phyloP scores from a whole-genome alignment of 371 early-diverging fungal species.

The Actinomucor elegans region DNA sequence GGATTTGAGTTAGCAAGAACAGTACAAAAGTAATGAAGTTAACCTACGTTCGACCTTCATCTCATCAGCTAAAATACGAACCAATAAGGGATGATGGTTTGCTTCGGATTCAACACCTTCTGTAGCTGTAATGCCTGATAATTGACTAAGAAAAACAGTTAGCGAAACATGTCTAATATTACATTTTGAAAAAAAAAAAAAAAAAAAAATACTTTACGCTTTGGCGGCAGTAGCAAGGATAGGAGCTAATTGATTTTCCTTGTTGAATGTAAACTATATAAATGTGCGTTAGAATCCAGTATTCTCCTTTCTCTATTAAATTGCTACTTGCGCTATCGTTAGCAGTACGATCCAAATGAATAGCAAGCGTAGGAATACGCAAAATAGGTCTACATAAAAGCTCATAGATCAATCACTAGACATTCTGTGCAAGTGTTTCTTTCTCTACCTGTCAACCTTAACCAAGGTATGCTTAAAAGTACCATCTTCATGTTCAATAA shows the following conservation, averaged over 20 bases:
- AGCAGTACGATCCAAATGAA: constrained; percentile 90
- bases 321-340: constrained; percentile 54
- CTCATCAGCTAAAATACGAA: constrained; percentile 75
- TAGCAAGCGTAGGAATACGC: constrained; percentile 94
- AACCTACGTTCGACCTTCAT: constrained; percentile 65
- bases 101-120: constrained; percentile 32
- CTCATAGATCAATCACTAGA: background rate
- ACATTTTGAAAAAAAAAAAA: background rate
- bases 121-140: constrained; percentile 29
- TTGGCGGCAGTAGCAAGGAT: constrained; percentile 81
- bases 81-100: constrained; percentile 78
- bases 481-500: constrained; percentile 74
- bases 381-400: constrained; percentile 69
- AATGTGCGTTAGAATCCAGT: background rate
- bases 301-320: background rate
- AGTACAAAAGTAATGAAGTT: background rate
- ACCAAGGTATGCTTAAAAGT: constrained; percentile 71
- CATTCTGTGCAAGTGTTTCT: background rate
- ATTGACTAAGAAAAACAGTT: constrained; percentile 12
- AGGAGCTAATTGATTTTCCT: constrained; percentile 90
- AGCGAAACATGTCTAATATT: background rate
- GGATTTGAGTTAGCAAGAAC: background rate
- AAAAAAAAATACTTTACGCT: constrained; percentile 41
- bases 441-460: constrained; percentile 60
- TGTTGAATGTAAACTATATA: constrained; percentile 85